Conservation (phyloP, 73 alveolate species). For the Tetrahymena elliotti region DNA sequence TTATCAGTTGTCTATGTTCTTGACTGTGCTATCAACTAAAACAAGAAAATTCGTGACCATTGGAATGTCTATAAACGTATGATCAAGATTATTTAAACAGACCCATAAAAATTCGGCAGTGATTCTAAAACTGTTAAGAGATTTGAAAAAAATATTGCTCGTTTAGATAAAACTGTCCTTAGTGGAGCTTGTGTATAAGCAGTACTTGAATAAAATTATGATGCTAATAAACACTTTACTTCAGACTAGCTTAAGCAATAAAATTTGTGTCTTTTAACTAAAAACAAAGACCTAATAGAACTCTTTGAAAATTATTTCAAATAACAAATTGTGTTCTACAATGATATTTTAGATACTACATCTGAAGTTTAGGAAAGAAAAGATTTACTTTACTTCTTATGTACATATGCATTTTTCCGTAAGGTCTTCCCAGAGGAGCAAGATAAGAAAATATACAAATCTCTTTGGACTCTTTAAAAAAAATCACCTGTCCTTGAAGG, state of each 20-base stretch:
- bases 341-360: slow-evolving; percentile 38
- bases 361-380: slow-evolving; percentile 57
- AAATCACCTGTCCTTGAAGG: slow-evolving; percentile 65
- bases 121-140: slow-evolving; percentile 52
- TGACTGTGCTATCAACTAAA: slow-evolving; percentile 72
- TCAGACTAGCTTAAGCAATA: slow-evolving; percentile 14
- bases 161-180: slow-evolving; percentile 40
- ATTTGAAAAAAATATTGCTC: slow-evolving; percentile 43
- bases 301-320: slow-evolving; percentile 53
- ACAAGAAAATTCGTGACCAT: slow-evolving; percentile 59
- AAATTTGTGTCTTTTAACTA: slow-evolving; percentile 38
- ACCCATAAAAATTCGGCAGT: slow-evolving; percentile 57
- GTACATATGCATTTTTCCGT: slow-evolving; percentile 65
- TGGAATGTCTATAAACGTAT: slow-evolving; percentile 75
- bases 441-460: slow-evolving; percentile 53
- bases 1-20: slow-evolving; percentile 51
- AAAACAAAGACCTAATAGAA: slow-evolving; percentile 62
- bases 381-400: slow-evolving; percentile 52
- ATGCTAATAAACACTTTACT: slow-evolving; percentile 4
- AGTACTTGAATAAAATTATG: slow-evolving; percentile 27
- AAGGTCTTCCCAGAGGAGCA: slow-evolving; percentile 60
- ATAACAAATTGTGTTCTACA: slow-evolving; percentile 44
- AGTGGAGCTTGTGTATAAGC: slow-evolving; percentile 43
- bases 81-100: slow-evolving; percentile 59
- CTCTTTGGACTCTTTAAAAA: slow-evolving; percentile 69